phyloP scores from a whole-genome alignment of 2,329 filamentous ascomycete genomes.

The Colletotrichum aenigma region DNA sequence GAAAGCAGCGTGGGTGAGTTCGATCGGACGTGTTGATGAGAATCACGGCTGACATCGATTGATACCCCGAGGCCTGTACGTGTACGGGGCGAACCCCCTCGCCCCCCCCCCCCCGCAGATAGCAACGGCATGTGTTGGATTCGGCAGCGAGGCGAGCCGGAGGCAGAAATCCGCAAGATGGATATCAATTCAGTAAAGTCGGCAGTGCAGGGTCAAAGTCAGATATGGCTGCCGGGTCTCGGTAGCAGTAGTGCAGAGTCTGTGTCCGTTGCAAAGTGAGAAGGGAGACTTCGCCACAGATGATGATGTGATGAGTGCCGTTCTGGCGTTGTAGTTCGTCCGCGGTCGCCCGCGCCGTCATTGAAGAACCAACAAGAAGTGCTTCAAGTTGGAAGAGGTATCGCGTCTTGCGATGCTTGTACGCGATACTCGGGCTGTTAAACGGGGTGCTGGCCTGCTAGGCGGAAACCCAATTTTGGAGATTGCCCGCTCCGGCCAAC shows the following conservation, averaged over 20 bases:
- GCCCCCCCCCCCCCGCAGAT: not conserved
- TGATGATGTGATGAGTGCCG: not conserved
- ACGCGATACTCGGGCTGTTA: not conserved
- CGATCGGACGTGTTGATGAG: not conserved
- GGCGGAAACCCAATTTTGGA: slow-evolving; percentile 11
- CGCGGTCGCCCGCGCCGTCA: not conserved
- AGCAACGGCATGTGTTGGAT: not conserved
- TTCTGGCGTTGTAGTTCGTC: not conserved
- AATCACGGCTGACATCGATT: not conserved
- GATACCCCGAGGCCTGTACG: not conserved
- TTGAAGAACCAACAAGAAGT: not conserved
- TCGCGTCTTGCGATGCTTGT: not conserved
- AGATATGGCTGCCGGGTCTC: not conserved
- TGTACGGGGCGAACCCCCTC: not conserved
- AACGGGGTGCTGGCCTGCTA: slow-evolving; percentile 1
- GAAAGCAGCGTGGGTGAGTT: slow-evolving; percentile 1
- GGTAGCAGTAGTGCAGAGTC: not conserved
- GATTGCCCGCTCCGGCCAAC: slow-evolving; percentile 10
- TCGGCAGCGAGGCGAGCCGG: not conserved
- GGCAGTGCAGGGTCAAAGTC: slow-evolving; percentile 8
- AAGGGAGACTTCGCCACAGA: not conserved
- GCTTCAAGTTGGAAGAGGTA: not conserved
- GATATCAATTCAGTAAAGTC: not conserved
- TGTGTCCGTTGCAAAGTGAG: not conserved
- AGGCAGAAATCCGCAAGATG: not conserved